phyloP scores from a whole-genome alignment of 139 green algal species.

The Raphidocelis subcapitata region DNA sequence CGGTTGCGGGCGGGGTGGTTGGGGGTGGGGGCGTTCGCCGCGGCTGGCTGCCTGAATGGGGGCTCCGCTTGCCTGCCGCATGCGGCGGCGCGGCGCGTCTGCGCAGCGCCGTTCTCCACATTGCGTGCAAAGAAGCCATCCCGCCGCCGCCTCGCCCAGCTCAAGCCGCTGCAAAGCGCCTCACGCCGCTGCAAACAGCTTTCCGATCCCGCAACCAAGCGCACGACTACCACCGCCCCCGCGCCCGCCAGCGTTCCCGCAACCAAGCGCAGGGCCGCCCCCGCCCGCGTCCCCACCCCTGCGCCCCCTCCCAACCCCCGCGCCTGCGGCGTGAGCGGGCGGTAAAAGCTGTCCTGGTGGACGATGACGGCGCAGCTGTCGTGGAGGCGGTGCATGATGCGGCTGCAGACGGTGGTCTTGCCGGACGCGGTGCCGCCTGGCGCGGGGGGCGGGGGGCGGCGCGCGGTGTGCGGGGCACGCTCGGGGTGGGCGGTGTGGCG shows the following conservation, averaged over 20 bases:
- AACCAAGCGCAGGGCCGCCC: neutral
- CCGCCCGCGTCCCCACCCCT: constrained; percentile 14
- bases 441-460: constrained; percentile 18
- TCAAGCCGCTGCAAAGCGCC: no score
- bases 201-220: neutral
- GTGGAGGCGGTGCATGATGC: constrained; percentile 83
- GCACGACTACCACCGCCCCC: neutral
- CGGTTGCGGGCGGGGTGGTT: neutral
- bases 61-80: neutral
- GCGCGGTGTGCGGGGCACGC: no score
- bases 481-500: no score
- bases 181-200: neutral
- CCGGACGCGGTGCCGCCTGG: constrained; percentile 73
- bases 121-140: no score
- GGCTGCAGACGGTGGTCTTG: constrained; percentile 90
- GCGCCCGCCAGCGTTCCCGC: no score
- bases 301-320: no score
- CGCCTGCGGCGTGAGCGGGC: constrained; percentile 65
- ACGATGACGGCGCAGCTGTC: constrained; percentile 84
- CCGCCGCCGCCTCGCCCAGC: no score
- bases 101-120: neutral
- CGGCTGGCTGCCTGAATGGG: neutral
- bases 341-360: constrained; percentile 87
- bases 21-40: neutral
- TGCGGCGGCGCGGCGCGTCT: neutral